Conservation (phyloP, 768 basidiomycete genomes). For the Rhodotorula diobovata region DNA sequence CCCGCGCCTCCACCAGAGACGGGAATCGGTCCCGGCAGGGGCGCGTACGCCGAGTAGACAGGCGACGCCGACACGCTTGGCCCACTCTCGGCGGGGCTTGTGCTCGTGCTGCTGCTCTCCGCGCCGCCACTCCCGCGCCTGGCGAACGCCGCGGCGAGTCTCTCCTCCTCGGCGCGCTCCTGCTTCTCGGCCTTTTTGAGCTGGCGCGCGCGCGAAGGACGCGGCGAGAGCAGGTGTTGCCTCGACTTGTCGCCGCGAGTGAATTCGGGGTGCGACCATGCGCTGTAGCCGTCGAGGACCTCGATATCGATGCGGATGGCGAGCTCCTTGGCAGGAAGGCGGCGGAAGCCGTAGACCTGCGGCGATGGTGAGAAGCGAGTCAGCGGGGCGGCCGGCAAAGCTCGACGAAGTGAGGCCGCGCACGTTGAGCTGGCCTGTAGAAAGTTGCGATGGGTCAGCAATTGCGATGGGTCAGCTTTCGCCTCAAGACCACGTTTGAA, state of each 20-base stretch:
- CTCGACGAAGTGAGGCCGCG: neutral
- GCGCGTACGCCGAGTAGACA: too few species aligned
- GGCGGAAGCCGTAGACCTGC: slow-evolving; percentile 30
- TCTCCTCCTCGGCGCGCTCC: neutral
- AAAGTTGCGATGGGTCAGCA: too few species aligned
- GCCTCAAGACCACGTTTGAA: too few species aligned
- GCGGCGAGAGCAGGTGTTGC: slow-evolving; percentile 2
- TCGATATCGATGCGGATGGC: slow-evolving; percentile 2
- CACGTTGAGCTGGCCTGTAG: slow-evolving; percentile 14
- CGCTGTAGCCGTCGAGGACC: neutral
- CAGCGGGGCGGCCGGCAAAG: neutral
- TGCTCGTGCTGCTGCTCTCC: too few species aligned
- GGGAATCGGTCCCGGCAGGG: too few species aligned
- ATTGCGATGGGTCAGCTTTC: too few species aligned
- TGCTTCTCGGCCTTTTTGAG: slow-evolving; percentile 19
- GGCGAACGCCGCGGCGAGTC: too few species aligned
- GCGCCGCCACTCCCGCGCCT: too few species aligned
- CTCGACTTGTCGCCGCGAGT: neutral
- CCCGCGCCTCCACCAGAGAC: too few species aligned
- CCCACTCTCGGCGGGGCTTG: too few species aligned
- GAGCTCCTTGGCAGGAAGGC: slow-evolving; percentile 11
- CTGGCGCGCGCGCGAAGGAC: slow-evolving; percentile 19
- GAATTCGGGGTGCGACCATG: slow-evolving; percentile 16
- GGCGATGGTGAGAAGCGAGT: neutral
- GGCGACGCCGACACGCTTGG: too few species aligned